A percentile compares a stretch with the other conserved stretches of the same genome.
These are phyloP conservation scores for Cytospora piceicola DNA, from an alignment of 2,329 filamentous ascomycete genomes.

Conservation along the genomic window DNA sequence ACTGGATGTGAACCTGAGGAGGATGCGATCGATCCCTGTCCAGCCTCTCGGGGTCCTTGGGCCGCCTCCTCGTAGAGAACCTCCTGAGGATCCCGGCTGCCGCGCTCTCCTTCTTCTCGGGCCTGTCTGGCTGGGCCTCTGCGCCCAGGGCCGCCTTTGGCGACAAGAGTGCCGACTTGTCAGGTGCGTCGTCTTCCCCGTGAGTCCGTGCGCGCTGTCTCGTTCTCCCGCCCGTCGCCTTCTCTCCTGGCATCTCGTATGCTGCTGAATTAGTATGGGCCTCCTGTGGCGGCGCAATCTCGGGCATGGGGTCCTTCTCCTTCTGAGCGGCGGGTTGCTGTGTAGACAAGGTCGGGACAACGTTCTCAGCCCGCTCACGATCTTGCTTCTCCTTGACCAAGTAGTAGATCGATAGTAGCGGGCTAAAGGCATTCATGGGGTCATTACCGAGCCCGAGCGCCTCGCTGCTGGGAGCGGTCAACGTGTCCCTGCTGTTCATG, in stretches of 20 bases:
- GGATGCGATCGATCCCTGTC: slow-evolving; percentile 71
- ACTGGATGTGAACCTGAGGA: slow-evolving; percentile 76
- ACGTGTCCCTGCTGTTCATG: slow-evolving; percentile 82
- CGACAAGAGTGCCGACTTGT: slow-evolving; percentile 45
- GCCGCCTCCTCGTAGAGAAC: slow-evolving; percentile 82
- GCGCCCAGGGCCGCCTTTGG: slow-evolving; percentile 28
- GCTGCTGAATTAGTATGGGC: slow-evolving; percentile 85
- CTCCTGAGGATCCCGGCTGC: slow-evolving; percentile 83
- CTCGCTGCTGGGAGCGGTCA: slow-evolving; percentile 83
- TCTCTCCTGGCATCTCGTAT: slow-evolving; percentile 90
- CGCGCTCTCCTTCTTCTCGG: slow-evolving; percentile 81
- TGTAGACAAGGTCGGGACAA: slow-evolving; percentile 46
- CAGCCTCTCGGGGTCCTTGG: slow-evolving; percentile 65
- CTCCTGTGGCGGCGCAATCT: slow-evolving; percentile 79
- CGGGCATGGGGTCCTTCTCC: slow-evolving; percentile 62
- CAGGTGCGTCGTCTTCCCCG: slow-evolving; percentile 86
- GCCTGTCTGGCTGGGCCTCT: slow-evolving; percentile 49
- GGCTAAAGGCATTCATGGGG: slow-evolving; percentile 90
- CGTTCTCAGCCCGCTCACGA: slow-evolving; percentile 60
- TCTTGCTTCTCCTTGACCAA: slow-evolving; percentile 94
- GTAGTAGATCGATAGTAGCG: slow-evolving; percentile 91
- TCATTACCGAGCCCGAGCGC: slow-evolving; percentile 81
- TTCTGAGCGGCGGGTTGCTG: slow-evolving; percentile 36
- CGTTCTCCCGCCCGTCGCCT: slow-evolving; percentile 79
- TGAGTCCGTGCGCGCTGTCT: slow-evolving; percentile 88